These are phyloP conservation scores for Syzygium malaccense DNA, from an alignment of 441 rosid genomes.

Conservation along the genomic window DNA sequence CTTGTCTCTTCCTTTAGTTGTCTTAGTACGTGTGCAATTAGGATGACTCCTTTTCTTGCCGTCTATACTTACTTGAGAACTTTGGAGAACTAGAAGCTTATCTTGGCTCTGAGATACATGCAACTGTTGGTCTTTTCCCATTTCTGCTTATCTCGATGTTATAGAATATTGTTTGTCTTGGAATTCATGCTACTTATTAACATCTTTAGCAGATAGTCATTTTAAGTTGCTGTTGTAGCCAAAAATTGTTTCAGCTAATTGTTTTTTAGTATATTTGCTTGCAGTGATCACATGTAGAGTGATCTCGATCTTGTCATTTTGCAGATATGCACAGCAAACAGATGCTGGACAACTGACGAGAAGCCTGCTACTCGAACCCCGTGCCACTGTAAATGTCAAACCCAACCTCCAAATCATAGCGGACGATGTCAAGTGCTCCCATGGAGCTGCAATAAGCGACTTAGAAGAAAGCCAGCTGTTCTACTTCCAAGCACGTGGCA, in stretches of 20 bases:
- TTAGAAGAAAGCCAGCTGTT: constrained; percentile 83
- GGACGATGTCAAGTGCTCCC: constrained; percentile 85
- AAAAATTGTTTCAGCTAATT: not conserved
- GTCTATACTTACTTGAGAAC: not conserved
- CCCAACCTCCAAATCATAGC: constrained; percentile 92
- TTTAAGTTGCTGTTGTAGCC: not conserved
- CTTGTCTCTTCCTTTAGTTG: not conserved
- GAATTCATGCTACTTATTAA: not conserved
- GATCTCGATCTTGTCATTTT: not conserved
- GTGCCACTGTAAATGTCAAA: constrained; percentile 78
- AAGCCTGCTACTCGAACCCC: constrained; percentile 76
- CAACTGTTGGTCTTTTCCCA: not conserved
- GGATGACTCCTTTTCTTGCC: not conserved
- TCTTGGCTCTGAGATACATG: not conserved
- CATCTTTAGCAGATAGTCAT: not conserved
- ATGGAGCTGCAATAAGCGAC: constrained; percentile 94
- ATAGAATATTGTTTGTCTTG: not conserved
- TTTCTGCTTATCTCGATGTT: not conserved
- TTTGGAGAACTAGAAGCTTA: not conserved
- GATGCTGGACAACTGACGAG: constrained; percentile 84
- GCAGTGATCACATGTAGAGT: not conserved
- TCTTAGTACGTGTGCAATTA: not conserved
- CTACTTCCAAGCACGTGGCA: constrained; percentile 83
- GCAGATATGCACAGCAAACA: constrained; percentile 82
- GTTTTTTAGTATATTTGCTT: not conserved